Conservation (phyloP, 2,329 filamentous ascomycete species). For the Pleomassaria siparia region DNA sequence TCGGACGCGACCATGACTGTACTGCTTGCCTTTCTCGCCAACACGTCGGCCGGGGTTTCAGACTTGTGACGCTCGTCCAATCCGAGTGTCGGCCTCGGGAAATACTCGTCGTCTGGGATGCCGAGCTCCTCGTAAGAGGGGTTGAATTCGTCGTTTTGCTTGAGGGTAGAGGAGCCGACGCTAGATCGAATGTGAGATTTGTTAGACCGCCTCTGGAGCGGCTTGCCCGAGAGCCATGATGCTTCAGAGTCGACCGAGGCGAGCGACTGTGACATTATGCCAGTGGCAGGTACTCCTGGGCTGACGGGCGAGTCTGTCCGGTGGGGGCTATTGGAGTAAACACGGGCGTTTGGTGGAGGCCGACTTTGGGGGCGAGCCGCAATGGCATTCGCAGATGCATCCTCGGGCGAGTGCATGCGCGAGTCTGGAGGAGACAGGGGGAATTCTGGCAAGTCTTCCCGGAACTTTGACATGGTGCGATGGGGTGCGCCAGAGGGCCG, state of each 20-base stretch:
- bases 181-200: slow-evolving; percentile 51
- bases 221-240: slow-evolving; percentile 87
- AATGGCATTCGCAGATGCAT: slow-evolving; percentile 49
- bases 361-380: slow-evolving; percentile 44
- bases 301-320: slow-evolving; percentile 49
- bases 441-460: slow-evolving; percentile 86
- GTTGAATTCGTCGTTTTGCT: slow-evolving; percentile 55
- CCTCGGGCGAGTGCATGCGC: slow-evolving; percentile 75
- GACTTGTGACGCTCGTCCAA: slow-evolving; percentile 47
- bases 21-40: slow-evolving; percentile 45
- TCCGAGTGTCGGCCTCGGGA: slow-evolving; percentile 57
- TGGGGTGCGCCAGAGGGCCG: slow-evolving; percentile 63
- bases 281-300: slow-evolving; percentile 30
- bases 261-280: slow-evolving; percentile 72
- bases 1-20: slow-evolving; percentile 52
- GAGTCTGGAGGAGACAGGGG: slow-evolving; percentile 85
- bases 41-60: slow-evolving; percentile 25
- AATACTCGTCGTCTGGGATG: slow-evolving; percentile 72
- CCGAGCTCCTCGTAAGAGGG: slow-evolving; percentile 67
- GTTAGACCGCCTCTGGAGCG: slow-evolving; percentile 52
- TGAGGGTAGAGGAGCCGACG: slow-evolving; percentile 45
- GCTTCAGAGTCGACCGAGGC: slow-evolving; percentile 94
- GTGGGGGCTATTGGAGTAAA: slow-evolving; percentile 26
- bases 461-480: slow-evolving; percentile 85
- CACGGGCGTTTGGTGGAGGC: slow-evolving; percentile 35